Percentiles rank a stretch among this genome's conserved stretches.
These are phyloP conservation scores for Cladophialophora immunda DNA, from an alignment of 2,329 filamentous ascomycete genomes.

Conservation along the genomic window DNA sequence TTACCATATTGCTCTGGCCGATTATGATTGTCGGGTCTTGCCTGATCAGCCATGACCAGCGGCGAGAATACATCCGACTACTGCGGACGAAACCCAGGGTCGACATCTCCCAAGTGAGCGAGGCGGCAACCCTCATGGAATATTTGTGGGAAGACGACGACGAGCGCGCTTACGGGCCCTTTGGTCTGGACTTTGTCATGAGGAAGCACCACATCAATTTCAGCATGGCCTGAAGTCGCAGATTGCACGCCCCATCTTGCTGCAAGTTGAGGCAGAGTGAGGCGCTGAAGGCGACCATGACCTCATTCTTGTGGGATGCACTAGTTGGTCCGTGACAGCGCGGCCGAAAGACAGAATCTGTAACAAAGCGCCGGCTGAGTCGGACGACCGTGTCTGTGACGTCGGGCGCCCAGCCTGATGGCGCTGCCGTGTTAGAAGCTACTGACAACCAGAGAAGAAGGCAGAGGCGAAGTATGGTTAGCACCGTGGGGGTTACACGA, in stretches of 20 bases:
- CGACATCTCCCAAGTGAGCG: conserved; percentile 17
- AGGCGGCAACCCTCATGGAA: conserved; percentile 27
- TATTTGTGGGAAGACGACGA: conserved; percentile 34
- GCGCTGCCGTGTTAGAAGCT: not conserved
- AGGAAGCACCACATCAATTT: conserved; percentile 32
- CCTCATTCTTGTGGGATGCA: not conserved
- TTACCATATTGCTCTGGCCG: conserved; percentile 34
- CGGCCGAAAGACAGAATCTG: not conserved
- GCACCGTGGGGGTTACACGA: not conserved
- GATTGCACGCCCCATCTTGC: not conserved
- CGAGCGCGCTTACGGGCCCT: conserved; percentile 31
- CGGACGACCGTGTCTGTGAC: not conserved
- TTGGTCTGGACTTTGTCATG: conserved; percentile 36
- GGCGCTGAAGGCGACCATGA: not conserved
- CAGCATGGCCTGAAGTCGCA: conserved; percentile 29
- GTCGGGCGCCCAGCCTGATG: not conserved
- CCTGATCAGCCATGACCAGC: conserved; percentile 27
- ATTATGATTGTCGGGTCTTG: conserved; percentile 38
- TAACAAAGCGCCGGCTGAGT: not conserved
- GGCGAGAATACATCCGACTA: not conserved
- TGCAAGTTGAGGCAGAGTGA: not conserved
- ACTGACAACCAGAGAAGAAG: not conserved
- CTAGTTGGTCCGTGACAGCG: not conserved
- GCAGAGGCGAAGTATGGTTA: not conserved
- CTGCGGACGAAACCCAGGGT: not conserved